A percentile compares a stretch with the other conserved stretches of the same genome.
phyloP scores from a whole-genome alignment of 352 stramenopile genomes.

The Phytophthora melonis region DNA sequence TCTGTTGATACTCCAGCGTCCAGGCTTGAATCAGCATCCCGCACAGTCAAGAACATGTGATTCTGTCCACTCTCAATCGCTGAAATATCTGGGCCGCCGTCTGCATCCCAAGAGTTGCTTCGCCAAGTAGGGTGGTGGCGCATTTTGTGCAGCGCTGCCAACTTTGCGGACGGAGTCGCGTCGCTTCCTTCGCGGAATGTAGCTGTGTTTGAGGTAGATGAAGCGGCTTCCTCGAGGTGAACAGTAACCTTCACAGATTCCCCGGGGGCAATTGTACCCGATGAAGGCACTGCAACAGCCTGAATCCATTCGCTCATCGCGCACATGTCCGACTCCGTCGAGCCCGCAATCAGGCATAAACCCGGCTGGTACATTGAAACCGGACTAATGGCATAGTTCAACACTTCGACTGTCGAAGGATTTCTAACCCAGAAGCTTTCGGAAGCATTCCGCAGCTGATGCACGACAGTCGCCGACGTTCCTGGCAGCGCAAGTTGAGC shows the following conservation, averaged over 20 bases:
- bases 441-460: conserved; percentile 70
- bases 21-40: conserved; percentile 69
- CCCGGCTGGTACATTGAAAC: conserved; percentile 72
- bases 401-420: conserved; percentile 64
- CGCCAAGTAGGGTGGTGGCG: conserved; percentile 82
- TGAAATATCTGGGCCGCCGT: conserved; percentile 47
- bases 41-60: conserved; percentile 82
- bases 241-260: conserved; percentile 86
- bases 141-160: conserved; percentile 73
- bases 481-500: conserved; percentile 35
- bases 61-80: conserved; percentile 58
- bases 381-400: conserved; percentile 82
- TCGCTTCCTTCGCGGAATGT: conserved; percentile 44
- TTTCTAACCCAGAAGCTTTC: conserved; percentile 90
- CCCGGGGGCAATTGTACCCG: conserved; percentile 71
- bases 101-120: conserved; percentile 85
- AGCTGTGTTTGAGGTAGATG: conserved; percentile 25
- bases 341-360: conserved; percentile 73
- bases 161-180: conserved; percentile 40
- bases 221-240: conserved; percentile 72
- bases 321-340: conserved; percentile 64
- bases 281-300: conserved; percentile 73
- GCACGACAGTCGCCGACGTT: conserved; percentile 41
- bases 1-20: conserved; percentile 65
- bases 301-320: conserved; percentile 85